Evolutionary conservation across 495 filamentous ascomycete species (phyloP), one percentile per base, ranked within the genome.

Genomic region (Hypoxylon perforatum): DNA sequence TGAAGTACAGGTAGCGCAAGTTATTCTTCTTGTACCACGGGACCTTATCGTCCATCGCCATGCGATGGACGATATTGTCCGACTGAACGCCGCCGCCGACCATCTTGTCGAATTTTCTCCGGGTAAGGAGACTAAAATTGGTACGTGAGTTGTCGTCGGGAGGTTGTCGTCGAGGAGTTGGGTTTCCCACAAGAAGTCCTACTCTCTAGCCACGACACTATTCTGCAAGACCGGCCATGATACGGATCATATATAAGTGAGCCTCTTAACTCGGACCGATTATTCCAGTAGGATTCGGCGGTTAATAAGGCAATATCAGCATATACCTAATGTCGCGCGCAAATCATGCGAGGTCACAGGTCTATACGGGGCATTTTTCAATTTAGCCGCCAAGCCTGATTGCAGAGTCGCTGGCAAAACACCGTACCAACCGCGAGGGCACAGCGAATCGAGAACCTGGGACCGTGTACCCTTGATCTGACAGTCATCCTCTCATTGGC

Each of bases 1-100:
- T 59, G 8, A 88, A 72, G 73, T 91, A 91, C 61, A 91, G 75
- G 33, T 63, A 53, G 36, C 88, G 80, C 33, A 91, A 79, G 63
- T 91, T 88, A 2, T 65, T 79, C 69, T 91, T 91, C 72, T 84
- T 83, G 70, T 86, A 88, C 88, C 88, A 88, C 35, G 80, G 74
- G 17, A 84, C 74, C 49, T 76, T 84, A 69, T 86, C 85, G 48
- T 81, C 79, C 70, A 81, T 78, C 61, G 83, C 81, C 68, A 86
- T 76, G 61, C 83, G 81, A 73, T 83, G 81, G 71, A 87, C 75
- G 64, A 81, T 67, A 59, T 83, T 82, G 67, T 82, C 81, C 41
- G 66, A 49, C 60, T 66, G 42, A 63, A 53, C 61, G 18, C 50
- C 65, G 61, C 56, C 73, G 70, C 73, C 77, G 46, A 71, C 78